Evolutionary conservation across 2,329 filamentous ascomycete genomes (phyloP).

Genomic region (Teratosphaeria nubilosa): DNA sequence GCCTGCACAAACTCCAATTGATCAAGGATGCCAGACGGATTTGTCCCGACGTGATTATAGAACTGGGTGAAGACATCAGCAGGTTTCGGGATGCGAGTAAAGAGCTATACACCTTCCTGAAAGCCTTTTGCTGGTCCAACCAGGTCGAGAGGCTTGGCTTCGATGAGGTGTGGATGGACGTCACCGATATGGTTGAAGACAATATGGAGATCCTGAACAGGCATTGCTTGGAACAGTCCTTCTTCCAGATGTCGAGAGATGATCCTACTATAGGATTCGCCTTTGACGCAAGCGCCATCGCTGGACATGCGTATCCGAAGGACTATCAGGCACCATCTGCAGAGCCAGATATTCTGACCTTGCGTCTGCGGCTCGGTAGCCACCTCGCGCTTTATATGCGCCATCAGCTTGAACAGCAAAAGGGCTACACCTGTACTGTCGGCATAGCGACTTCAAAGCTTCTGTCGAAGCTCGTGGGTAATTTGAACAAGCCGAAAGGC

Average conservation of each 20-base stretch:
- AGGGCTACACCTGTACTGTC: conserved; percentile 78
- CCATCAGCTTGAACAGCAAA: conserved; percentile 59
- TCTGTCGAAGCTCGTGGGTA: conserved; percentile 74
- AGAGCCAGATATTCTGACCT: conserved; percentile 12
- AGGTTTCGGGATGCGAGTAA: conserved; percentile 83
- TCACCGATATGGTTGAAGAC: conserved; percentile 76
- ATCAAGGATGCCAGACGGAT: conserved; percentile 68
- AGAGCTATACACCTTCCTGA: conserved; percentile 62
- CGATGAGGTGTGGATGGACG: conserved; percentile 77
- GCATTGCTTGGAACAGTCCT: conserved; percentile 55
- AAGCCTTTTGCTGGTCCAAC: conserved; percentile 63
- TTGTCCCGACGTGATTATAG: conserved; percentile 76
- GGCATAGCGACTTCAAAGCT: conserved; percentile 83
- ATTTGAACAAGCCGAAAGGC: conserved; percentile 71
- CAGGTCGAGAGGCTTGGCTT: conserved; percentile 77
- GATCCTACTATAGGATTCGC: conserved; percentile 73
- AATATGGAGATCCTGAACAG: conserved; percentile 63
- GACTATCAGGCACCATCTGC: conserved; percentile 5
- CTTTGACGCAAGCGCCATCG: conserved; percentile 61
- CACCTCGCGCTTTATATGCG: conserved; percentile 72
- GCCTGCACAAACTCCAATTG: conserved; percentile 71
- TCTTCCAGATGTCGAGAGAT: conserved; percentile 63
- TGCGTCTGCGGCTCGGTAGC: conserved; percentile 65
- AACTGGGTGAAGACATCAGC: conserved; percentile 77
- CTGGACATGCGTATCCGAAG: conserved; percentile 52